These are phyloP conservation scores for Coemansia sp. DNA, from an alignment of 192 early-diverging fungal genomes.

Conservation along the genomic window DNA sequence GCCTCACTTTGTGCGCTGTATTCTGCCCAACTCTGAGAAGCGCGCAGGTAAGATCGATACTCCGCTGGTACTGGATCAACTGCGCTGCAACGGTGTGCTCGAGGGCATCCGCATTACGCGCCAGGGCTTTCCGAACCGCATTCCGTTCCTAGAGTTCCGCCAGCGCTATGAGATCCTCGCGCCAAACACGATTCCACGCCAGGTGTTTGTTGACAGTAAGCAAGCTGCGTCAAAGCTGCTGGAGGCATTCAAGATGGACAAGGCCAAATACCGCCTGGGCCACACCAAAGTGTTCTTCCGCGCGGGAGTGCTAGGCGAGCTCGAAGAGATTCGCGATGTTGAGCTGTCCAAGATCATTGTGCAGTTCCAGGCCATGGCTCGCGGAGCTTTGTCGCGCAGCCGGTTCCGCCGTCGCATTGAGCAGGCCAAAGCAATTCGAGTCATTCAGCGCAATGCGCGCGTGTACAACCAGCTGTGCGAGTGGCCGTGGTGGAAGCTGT, in stretches of 20 bases:
- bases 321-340: constrained; percentile 88
- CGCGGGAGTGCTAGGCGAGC: constrained; percentile 88
- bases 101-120: constrained; percentile 97
- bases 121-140: constrained; percentile 91
- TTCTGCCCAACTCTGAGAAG: constrained; percentile 93
- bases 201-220: constrained; percentile 87
- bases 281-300: constrained; percentile 96
- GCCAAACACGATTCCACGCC: constrained; percentile 71
- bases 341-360: constrained; percentile 81
- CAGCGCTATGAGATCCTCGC: constrained; percentile 92
- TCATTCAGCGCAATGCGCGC: constrained; percentile 94
- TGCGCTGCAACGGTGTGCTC: constrained; percentile 95
- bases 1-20: constrained; percentile 98
- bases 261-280: constrained; percentile 83
- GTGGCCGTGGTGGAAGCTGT: constrained; percentile 97
- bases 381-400: constrained; percentile 80
- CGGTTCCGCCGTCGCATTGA: constrained; percentile 65
- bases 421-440: constrained; percentile 83
- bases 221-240: constrained; percentile 80
- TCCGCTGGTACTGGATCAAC: constrained; percentile 86
- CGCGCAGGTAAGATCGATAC: constrained; percentile 78
- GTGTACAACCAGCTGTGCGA: constrained; percentile 85
- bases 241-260: constrained; percentile 72
- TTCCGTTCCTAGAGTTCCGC: constrained; percentile 89
- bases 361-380: constrained; percentile 82